Conservation (phyloP, 1,284 basidiomycete species). For the Laetiporus sulphureus region DNA sequence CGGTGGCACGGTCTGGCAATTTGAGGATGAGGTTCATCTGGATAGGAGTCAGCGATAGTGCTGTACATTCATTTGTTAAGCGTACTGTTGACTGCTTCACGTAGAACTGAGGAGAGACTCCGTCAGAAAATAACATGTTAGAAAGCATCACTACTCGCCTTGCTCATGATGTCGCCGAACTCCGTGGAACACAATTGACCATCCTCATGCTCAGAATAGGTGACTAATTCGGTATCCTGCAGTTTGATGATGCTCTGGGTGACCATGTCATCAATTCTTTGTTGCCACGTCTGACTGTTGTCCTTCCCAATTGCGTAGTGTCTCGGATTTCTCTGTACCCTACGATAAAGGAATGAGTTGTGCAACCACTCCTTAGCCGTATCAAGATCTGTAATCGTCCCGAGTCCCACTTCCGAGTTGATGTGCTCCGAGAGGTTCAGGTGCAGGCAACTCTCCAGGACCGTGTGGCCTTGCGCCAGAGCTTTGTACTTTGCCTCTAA, state of each 20-base stretch:
- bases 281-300: slow-evolving; percentile 58
- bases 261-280: slow-evolving; percentile 66
- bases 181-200: slow-evolving; percentile 52
- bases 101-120: slow-evolving; percentile 46
- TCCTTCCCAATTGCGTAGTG: slow-evolving; percentile 66
- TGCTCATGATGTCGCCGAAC: slow-evolving; percentile 82
- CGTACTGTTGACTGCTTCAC: slow-evolving; percentile 61
- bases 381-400: slow-evolving; percentile 64
- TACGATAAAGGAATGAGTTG: slow-evolving; percentile 76
- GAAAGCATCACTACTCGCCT: slow-evolving; percentile 35
- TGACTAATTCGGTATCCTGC: slow-evolving; percentile 52
- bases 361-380: slow-evolving; percentile 78
- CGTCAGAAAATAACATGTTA: slow-evolving; percentile 3
- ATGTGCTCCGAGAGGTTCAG: slow-evolving; percentile 81
- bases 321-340: slow-evolving; percentile 76
- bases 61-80: not conserved
- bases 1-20: slow-evolving; percentile 43
- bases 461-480: slow-evolving; percentile 59
- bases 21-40: slow-evolving; percentile 66
- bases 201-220: slow-evolving; percentile 28
- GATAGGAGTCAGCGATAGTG: not conserved
- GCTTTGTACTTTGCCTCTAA: slow-evolving; percentile 66
- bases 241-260: slow-evolving; percentile 57
- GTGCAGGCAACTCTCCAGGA: slow-evolving; percentile 83
- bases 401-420: slow-evolving; percentile 87